A percentile compares a stretch with the other conserved stretches of the same genome.
phyloP scores from a whole-genome alignment of 2,329 filamentous ascomycete genomes.

The Colletotrichum noveboracense region DNA sequence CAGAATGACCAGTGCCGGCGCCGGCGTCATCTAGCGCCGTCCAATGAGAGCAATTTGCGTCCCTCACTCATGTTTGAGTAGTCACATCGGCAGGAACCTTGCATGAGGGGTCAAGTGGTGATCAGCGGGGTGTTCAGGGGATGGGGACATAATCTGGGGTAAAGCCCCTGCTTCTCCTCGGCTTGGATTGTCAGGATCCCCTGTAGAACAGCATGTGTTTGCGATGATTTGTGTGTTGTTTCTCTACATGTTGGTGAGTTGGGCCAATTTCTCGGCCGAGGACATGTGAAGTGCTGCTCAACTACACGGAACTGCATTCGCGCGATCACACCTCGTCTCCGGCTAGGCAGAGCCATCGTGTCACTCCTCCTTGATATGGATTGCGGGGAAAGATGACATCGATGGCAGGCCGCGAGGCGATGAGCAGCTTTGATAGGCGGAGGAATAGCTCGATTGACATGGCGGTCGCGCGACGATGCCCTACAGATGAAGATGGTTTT shows the following conservation, averaged over 20 bases:
- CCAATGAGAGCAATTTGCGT: not conserved
- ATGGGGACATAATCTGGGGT: not conserved
- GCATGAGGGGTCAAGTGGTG: slow-evolving; percentile 6
- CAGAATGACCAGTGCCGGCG: not conserved
- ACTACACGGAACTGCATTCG: not conserved
- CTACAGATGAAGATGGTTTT: not conserved
- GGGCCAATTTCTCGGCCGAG: not conserved
- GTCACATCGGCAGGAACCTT: slow-evolving; percentile 1
- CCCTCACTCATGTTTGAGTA: not conserved
- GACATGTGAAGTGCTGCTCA: not conserved
- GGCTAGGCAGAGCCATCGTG: not conserved
- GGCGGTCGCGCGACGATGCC: not conserved
- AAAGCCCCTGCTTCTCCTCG: slow-evolving; percentile 7
- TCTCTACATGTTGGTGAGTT: not conserved
- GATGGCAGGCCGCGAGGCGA: not conserved
- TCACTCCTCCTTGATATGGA: not conserved
- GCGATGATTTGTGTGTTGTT: not conserved
- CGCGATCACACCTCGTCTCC: slow-evolving; percentile 3
- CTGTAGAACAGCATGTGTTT: not conserved
- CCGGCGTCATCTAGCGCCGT: not conserved
- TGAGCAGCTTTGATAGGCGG: not conserved
- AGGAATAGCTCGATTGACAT: not conserved
- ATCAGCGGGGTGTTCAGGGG: slow-evolving; percentile 1
- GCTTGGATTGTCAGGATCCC: not conserved
- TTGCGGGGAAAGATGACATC: not conserved